Percentiles rank a stretch among this genome's conserved stretches.
Evolutionary conservation across 768 basidiomycete species (phyloP).

Genomic region (Favolaschia claudopus): DNA sequence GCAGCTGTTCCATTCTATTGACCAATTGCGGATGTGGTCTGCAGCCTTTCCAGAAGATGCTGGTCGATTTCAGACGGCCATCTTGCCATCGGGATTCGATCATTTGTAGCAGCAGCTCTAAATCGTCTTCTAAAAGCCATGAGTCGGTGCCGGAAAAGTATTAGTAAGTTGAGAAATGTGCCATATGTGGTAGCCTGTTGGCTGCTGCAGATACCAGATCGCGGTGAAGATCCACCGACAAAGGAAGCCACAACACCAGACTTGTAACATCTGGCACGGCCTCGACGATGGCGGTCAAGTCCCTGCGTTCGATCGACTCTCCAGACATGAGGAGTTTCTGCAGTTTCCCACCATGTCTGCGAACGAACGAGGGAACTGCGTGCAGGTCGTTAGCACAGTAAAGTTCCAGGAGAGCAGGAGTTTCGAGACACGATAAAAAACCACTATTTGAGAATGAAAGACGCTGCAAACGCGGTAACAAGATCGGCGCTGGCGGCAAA

Average conservation of each 20-base stretch:
- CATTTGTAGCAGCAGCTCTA: too few relatives aligned
- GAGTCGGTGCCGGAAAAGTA: too few relatives aligned
- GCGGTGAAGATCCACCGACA: too few relatives aligned
- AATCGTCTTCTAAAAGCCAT: too few relatives aligned
- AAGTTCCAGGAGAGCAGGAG: background rate
- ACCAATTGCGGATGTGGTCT: too few relatives aligned
- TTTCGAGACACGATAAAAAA: background rate
- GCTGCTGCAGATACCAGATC: too few relatives aligned
- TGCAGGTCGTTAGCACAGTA: background rate
- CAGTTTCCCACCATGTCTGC: background rate
- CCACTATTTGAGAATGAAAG: background rate
- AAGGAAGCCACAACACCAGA: background rate
- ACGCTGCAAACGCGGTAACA: slow-evolving; percentile 1
- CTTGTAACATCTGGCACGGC: slow-evolving; percentile 3
- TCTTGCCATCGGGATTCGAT: too few relatives aligned
- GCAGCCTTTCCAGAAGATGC: too few relatives aligned
- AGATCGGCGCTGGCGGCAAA: background rate
- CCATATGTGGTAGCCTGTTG: too few relatives aligned
- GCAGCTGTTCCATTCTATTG: too few relatives aligned
- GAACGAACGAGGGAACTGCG: background rate
- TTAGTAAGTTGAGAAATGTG: too few relatives aligned
- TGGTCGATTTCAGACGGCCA: too few relatives aligned
- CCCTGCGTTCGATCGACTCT: background rate
- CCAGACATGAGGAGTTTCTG: background rate
- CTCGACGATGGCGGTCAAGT: background rate